These are phyloP conservation scores for Aureobasidium sp. DNA, from an alignment of 2,329 filamentous ascomycete genomes.

Conservation along the genomic window DNA sequence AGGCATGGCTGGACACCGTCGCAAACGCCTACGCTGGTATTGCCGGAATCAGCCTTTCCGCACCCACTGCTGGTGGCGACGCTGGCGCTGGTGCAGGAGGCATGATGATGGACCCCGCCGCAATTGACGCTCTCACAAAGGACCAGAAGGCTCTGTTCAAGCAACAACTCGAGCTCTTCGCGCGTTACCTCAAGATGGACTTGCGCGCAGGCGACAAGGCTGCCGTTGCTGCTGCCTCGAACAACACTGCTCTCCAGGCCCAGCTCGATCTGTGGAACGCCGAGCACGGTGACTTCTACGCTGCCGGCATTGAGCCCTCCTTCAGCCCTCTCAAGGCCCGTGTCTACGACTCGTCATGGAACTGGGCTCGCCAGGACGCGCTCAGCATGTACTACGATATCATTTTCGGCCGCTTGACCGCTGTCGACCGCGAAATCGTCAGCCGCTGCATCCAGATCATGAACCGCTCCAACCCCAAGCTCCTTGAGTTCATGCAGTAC, in stretches of 20 bases:
- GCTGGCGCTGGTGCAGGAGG: slow-evolving; percentile 65
- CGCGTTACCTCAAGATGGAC: slow-evolving; percentile 94
- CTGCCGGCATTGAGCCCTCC: slow-evolving; percentile 84
- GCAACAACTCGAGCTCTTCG: slow-evolving; percentile 92
- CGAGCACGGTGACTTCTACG: slow-evolving; percentile 96
- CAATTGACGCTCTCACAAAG: slow-evolving; percentile 93
- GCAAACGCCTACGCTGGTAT: slow-evolving; percentile 81
- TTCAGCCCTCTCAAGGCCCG: slow-evolving; percentile 92
- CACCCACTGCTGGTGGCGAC: slow-evolving; percentile 63
- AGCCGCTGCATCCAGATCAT: slow-evolving; percentile 98
- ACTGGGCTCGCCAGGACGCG: slow-evolving; percentile 96
- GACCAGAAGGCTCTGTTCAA: slow-evolving; percentile 95
- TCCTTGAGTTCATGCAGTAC: slow-evolving; percentile 99
- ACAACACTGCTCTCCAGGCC: slow-evolving; percentile 78
- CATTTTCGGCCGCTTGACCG: slow-evolving; percentile 90
- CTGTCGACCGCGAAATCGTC: slow-evolving; percentile 94
- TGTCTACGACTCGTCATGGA: slow-evolving; percentile 97
- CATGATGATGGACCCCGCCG: slow-evolving; percentile 99
- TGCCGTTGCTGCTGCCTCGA: slow-evolving; percentile 75
- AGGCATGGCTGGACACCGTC: slow-evolving; percentile 82
- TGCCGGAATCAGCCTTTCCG: slow-evolving; percentile 76
- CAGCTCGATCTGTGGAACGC: slow-evolving; percentile 92
- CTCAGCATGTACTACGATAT: slow-evolving; percentile 99
- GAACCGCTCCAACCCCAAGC: slow-evolving; percentile 94
- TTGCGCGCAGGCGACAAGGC: slow-evolving; percentile 95